Base-by-base conservation (phyloP, 1,139 yeast genomes). In the Saccharomyces hybrid region DNA sequence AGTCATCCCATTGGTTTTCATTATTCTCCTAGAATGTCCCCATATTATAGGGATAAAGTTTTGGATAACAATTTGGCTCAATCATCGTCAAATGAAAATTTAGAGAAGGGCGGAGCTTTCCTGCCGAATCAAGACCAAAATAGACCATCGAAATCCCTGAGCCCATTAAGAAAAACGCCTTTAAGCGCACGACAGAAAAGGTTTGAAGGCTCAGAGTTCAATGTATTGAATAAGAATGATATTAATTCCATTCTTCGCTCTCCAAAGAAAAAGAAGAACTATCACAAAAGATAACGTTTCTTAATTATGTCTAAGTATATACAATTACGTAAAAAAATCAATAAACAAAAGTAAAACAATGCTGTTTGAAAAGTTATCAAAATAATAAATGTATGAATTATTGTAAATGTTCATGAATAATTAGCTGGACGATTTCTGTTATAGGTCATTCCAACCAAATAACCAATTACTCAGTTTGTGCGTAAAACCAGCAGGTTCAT, bases 361-460 rank as follows among this genome's bases (percentile, higher is more conserved):
- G n/a, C 19, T 8, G 13, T 16, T 16, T 38, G 23, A 16, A 14
- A 8, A 38, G 42, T 16, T 38, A 16, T 8, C 42, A 32, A n/a
- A 7, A 16, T 13, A 4, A 38, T 38, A 5, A 38, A 16, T 16
- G 26, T 38, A 38, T 13, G 19, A 8, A 1, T 2, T 5, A 38
- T 2, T 38, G 7, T 26, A 5, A 27, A 9, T 9, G 19, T 31
- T 49, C 42, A 34, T 52, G 29, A 14, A 51, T 32, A 7, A 38
- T 31, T 42, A 52, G 28, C 9, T 47, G 14, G 11, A 4, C 29
- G 19, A 13, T 3, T n/a, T 47, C 32, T 16, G 38, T 63, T 66
- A 78, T 54, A 78, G 62, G 57, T 79, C 81, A 57, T 79, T 82
- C 82, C 83, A 80, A 2, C 84, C 84, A 65, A 80, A 80, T 38